Evolutionary conservation across 2,329 filamentous ascomycete genomes (phyloP).

Genomic region (Plectosphaerella cucumerina): DNA sequence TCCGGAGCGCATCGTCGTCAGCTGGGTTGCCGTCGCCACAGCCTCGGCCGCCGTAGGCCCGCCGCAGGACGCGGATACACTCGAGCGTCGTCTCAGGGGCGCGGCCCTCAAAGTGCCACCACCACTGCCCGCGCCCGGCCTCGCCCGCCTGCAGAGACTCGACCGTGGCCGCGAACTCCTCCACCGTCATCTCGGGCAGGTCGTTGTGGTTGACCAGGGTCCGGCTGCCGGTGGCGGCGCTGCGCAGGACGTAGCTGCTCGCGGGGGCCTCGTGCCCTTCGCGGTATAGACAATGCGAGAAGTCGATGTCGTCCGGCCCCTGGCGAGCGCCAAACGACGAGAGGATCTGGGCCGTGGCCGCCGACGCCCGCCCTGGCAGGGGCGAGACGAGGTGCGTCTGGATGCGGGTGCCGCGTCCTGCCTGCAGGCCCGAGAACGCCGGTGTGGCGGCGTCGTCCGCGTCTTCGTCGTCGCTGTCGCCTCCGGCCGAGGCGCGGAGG

Average conservation of each 20-base stretch:
- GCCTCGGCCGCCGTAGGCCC: not conserved
- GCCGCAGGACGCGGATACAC: slow-evolving; percentile 55
- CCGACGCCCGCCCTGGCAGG: slow-evolving; percentile 49
- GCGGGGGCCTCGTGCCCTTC: slow-evolving; percentile 50
- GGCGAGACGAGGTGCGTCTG: slow-evolving; percentile 42
- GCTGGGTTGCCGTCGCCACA: not conserved
- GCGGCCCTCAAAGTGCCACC: slow-evolving; percentile 69
- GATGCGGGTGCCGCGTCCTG: slow-evolving; percentile 11
- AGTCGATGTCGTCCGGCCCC: slow-evolving; percentile 30
- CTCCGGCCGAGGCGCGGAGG: slow-evolving; percentile 18
- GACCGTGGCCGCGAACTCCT: slow-evolving; percentile 51
- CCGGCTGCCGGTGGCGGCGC: slow-evolving; percentile 52
- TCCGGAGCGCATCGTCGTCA: slow-evolving; percentile 10
- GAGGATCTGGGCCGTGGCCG: slow-evolving; percentile 46
- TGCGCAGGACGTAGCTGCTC: slow-evolving; percentile 67
- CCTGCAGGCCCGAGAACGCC: slow-evolving; percentile 7
- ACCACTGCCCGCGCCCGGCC: slow-evolving; percentile 26
- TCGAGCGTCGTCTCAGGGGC: slow-evolving; percentile 55
- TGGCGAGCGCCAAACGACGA: slow-evolving; percentile 43
- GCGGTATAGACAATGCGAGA: slow-evolving; percentile 57
- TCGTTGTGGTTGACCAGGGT: slow-evolving; percentile 69
- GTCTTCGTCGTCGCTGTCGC: not conserved
- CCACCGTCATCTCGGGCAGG: slow-evolving; percentile 61
- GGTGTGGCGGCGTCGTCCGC: slow-evolving; percentile 7
- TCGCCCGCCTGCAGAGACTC: slow-evolving; percentile 23